Evolutionary conservation across 2,329 filamentous ascomycete species (phyloP).

Genomic region (Parafenestella ontariensis): DNA sequence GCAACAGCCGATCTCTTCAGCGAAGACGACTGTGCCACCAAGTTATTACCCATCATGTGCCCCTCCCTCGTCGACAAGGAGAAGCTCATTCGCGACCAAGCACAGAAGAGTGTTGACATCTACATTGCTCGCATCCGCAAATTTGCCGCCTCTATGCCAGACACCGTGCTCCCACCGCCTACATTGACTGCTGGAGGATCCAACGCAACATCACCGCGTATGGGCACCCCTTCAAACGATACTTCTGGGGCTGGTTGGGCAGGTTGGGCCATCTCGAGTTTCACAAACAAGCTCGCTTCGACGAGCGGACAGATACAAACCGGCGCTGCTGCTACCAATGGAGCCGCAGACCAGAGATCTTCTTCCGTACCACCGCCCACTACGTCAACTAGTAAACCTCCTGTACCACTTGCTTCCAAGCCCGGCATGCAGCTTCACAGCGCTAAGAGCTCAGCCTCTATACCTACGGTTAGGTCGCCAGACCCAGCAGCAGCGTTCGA

Average conservation of each 20-base stretch:
- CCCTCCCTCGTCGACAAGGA: slow-evolving; percentile 92
- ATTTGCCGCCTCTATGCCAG: slow-evolving; percentile 77
- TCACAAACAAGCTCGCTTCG: slow-evolving; percentile 89
- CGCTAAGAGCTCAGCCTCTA: slow-evolving; percentile 33
- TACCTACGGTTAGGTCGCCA: slow-evolving; percentile 38
- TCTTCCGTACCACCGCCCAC: slow-evolving; percentile 57
- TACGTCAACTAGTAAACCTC: slow-evolving; percentile 58
- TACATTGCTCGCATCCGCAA: slow-evolving; percentile 86
- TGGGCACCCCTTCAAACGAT: slow-evolving; percentile 78
- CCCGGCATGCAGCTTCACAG: slow-evolving; percentile 40
- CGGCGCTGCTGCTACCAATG: slow-evolving; percentile 31
- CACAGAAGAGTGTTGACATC: slow-evolving; percentile 84
- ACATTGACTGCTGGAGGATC: slow-evolving; percentile 50
- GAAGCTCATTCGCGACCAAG: slow-evolving; percentile 90
- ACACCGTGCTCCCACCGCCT: slow-evolving; percentile 75
- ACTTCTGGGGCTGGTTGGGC: slow-evolving; percentile 90
- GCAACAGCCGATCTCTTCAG: slow-evolving; percentile 86
- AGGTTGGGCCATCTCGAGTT: slow-evolving; percentile 97
- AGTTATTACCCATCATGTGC: slow-evolving; percentile 83
- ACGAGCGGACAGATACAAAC: slow-evolving; percentile 87
- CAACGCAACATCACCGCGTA: slow-evolving; percentile 71
- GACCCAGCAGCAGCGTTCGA: slow-evolving; percentile 60
- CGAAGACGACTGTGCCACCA: slow-evolving; percentile 86
- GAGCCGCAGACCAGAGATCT: slow-evolving; percentile 55
- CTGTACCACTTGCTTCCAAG: slow-evolving; percentile 52